Base-by-base conservation (phyloP, 2,329 filamentous ascomycete species). In the Grosmannia serpens region DNA sequence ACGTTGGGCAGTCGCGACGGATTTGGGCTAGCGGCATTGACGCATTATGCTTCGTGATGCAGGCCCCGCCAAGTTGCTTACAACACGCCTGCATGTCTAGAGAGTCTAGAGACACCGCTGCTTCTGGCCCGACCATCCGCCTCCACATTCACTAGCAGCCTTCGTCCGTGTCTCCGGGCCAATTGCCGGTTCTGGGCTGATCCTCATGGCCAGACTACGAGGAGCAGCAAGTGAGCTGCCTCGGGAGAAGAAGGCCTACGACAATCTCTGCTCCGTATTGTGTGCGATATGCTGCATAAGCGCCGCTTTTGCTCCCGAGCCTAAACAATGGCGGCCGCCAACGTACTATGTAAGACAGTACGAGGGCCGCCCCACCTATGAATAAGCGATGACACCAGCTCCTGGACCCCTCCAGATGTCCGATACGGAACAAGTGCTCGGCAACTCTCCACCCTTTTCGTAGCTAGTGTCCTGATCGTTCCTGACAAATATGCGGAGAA, bases 351-450 rank as follows among this genome's bases (percentile, higher is more conserved):
- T 7, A n/a, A n/a, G n/a, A n/a, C n/a, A 6, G n/a, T n/a, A 29
- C 9, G 24, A 50, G 47, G 15, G 6, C 31, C 33, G n/a, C 51
- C 29, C 24, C n/a, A 22, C 53, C 35, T 15, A 54, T 61, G 59
- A 61, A 59, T 61, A 55, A 61, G 59, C 57, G 47, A 61, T 61
- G 57, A 61, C 59, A 58, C 53, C 38, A 55, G 11, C 53, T 55
- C 13, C 8, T 20, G 4, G 22, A 8, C 29, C 55, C 50, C 58
- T 46, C 56, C 58, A 44, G 24, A 50, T 4, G 8, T 5, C 22
- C 9, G 11, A 11, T 26, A 10, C 4, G 31, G 31, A 13, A 38
- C n/a, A 11, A 20, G 31, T 53, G 31, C 51, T 31, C 51, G n/a
- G 51, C n/a, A 22, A 53, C 17, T 6, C 11, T 22, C 51, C 51